phyloP scores from a whole-genome alignment of 148 eudicot species.

The Nepenthes mirabilis region DNA sequence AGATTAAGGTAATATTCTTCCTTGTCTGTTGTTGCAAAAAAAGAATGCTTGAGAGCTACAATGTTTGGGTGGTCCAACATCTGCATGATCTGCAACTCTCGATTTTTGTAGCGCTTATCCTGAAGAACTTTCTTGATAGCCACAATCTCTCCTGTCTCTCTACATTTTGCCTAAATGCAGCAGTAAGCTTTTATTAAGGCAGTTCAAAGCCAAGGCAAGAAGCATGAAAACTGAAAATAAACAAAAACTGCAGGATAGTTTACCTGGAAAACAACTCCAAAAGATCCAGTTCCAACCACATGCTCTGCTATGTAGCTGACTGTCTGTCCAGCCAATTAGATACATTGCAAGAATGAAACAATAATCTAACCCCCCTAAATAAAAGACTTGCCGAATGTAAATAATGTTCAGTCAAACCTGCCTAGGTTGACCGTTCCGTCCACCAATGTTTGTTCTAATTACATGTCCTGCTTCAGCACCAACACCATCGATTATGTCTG shows the following conservation, averaged over 20 bases:
- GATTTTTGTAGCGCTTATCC: slow-evolving; percentile 98
- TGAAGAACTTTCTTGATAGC: slow-evolving; percentile 99
- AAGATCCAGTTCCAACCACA: slow-evolving; percentile 98
- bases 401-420: slow-evolving; percentile 43
- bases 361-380: neutral
- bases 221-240: slow-evolving; percentile 2
- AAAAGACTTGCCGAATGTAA: neutral
- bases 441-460: slow-evolving; percentile 76
- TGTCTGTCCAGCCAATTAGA: slow-evolving; percentile 36
- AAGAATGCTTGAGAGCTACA: slow-evolving; percentile 92
- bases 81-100: slow-evolving; percentile 98
- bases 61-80: slow-evolving; percentile 97
- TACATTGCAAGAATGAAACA: slow-evolving; percentile 6
- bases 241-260: slow-evolving; percentile 2
- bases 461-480: slow-evolving; percentile 98
- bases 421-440: slow-evolving; percentile 90
- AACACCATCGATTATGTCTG: slow-evolving; percentile 72
- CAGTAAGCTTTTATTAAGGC: neutral
- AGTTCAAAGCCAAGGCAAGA: neutral
- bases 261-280: slow-evolving; percentile 97
- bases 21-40: slow-evolving; percentile 83
- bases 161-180: slow-evolving; percentile 75
- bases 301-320: slow-evolving; percentile 93
- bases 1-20: slow-evolving; percentile 97
- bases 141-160: slow-evolving; percentile 96